phyloP scores from a whole-genome alignment of 2,329 filamentous ascomycete species.

The Botryotinia convoluta region DNA sequence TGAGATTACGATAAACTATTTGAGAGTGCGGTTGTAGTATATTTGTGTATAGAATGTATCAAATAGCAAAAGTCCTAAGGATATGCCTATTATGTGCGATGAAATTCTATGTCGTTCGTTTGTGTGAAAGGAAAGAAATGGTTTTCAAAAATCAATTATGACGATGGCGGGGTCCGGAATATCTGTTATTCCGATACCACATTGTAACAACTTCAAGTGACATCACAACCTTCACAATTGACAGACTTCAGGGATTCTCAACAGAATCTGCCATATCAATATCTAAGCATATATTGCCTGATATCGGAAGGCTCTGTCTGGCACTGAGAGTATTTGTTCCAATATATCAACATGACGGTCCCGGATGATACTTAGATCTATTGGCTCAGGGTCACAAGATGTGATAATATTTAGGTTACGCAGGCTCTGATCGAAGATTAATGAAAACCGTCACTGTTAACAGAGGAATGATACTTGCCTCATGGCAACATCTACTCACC shows the following conservation, averaged over 20 bases:
- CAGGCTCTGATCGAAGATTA: neutral
- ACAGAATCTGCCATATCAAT: neutral
- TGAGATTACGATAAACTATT: neutral
- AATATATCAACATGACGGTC: neutral
- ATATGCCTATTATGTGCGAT: neutral
- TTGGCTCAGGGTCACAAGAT: neutral
- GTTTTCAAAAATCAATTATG: conserved; percentile 10
- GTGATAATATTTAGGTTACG: neutral
- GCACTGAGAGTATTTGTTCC: neutral
- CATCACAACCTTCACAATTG: neutral
- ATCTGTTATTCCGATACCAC: neutral
- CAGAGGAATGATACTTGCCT: neutral
- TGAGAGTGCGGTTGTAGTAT: neutral
- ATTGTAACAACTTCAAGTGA: neutral
- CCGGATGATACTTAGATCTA: neutral
- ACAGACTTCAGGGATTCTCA: neutral
- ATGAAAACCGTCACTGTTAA: neutral
- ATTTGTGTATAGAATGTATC: neutral
- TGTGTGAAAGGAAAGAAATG: conserved; percentile 3
- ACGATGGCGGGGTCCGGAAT: conserved; percentile 13
- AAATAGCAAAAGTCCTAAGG: neutral
- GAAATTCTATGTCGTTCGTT: neutral
- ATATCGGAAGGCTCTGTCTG: neutral
- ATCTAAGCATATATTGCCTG: neutral
- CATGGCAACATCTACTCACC: neutral